Evolutionary conservation across 2,329 filamentous ascomycete species (phyloP).

Genomic region (Hypomyces rosellus): DNA sequence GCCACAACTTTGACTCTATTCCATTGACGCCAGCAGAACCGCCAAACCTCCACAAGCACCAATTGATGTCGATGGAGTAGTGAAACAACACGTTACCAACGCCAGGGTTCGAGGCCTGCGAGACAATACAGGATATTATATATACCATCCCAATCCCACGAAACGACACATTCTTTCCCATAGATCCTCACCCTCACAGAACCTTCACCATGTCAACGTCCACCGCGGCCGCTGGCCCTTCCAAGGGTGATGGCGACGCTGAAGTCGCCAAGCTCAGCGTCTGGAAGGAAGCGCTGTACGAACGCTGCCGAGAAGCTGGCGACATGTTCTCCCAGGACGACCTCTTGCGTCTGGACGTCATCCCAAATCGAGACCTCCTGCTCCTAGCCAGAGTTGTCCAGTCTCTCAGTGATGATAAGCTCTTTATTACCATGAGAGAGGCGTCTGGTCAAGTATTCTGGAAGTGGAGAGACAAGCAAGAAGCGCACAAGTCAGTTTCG

Average conservation of each 20-base stretch:
- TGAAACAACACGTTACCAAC: neutral
- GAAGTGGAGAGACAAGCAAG: constrained; percentile 52
- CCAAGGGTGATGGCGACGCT: constrained; percentile 22
- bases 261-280: constrained; percentile 39
- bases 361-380: constrained; percentile 50
- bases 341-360: constrained; percentile 49
- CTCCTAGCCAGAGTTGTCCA: constrained; percentile 52
- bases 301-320: constrained; percentile 45
- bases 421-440: constrained; percentile 44
- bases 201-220: constrained; percentile 22
- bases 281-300: constrained; percentile 52
- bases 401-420: constrained; percentile 52
- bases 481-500: constrained; percentile 52
- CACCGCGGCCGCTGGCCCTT: constrained; percentile 15
- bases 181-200: neutral
- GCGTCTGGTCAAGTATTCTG: constrained; percentile 39
- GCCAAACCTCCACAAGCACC: neutral
- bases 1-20: constrained; percentile 4
- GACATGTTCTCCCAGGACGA: constrained; percentile 54
- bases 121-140: too few species aligned
- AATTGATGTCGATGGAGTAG: neutral
- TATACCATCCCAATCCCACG: neutral
- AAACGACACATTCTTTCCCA: neutral
- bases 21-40: neutral
- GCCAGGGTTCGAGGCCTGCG: neutral